phyloP scores from a whole-genome alignment of 2,329 filamentous ascomycete genomes.

The Botrytis squamosa region DNA sequence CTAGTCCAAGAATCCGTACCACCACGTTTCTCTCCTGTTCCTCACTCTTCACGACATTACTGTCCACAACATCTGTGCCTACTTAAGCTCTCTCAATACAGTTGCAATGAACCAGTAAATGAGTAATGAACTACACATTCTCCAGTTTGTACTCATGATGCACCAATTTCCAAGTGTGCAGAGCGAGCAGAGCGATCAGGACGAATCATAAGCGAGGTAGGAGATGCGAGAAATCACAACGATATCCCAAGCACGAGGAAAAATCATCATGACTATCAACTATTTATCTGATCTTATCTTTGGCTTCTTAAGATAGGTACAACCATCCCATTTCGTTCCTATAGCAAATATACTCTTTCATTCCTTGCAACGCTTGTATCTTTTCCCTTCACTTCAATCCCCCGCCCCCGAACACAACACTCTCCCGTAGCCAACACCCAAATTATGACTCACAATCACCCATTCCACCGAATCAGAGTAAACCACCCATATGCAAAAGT shows the following conservation, averaged over 20 bases:
- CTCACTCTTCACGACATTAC: background rate
- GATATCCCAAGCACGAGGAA: background rate
- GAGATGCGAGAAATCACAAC: background rate
- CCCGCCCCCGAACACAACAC: background rate
- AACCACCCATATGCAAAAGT: constrained; percentile 16
- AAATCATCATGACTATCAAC: constrained; percentile 9
- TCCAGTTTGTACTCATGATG: background rate
- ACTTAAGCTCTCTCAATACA: background rate
- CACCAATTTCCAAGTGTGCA: background rate
- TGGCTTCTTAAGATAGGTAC: background rate
- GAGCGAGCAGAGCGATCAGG: background rate
- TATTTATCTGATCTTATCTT: background rate
- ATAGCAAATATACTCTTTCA: constrained; percentile 3
- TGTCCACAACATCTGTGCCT: background rate
- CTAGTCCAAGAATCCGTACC: background rate
- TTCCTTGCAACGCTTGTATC: background rate
- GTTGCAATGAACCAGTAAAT: background rate
- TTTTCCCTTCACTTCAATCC: background rate
- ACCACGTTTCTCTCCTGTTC: background rate
- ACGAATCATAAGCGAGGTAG: background rate
- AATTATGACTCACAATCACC: constrained; percentile 7
- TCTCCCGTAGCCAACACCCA: no score
- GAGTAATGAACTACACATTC: background rate
- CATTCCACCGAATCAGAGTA: background rate
- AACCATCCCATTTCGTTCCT: background rate